These are phyloP conservation scores for Colletotrichum euphorbiae DNA, from an alignment of 2,329 filamentous ascomycete species.

Conservation along the genomic window DNA sequence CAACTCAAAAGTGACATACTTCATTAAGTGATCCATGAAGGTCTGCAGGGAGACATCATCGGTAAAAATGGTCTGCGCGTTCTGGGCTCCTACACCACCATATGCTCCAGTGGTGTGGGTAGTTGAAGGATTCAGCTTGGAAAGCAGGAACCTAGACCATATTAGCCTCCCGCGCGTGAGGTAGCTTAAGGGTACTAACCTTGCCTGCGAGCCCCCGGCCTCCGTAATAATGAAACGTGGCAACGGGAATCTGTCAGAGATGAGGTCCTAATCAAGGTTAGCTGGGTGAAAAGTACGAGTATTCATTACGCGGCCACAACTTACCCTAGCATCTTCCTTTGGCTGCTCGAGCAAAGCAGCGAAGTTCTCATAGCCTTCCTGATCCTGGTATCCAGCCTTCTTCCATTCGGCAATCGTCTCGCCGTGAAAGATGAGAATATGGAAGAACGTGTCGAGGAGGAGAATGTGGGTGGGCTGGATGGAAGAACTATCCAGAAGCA, in stretches of 20 bases:
- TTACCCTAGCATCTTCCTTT: slow-evolving; percentile 94
- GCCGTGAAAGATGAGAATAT: slow-evolving; percentile 98
- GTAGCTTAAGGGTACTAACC: not conserved
- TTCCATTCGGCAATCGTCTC: slow-evolving; percentile 98
- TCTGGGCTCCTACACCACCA: slow-evolving; percentile 85
- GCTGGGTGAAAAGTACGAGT: not conserved
- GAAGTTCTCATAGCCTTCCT: slow-evolving; percentile 98
- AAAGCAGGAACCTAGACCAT: slow-evolving; percentile 82
- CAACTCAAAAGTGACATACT: slow-evolving; percentile 66
- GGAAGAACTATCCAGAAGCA: slow-evolving; percentile 95
- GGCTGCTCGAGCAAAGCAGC: slow-evolving; percentile 87
- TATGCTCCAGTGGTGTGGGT: slow-evolving; percentile 95
- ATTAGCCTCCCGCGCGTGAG: not conserved
- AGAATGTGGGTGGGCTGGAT: slow-evolving; percentile 95
- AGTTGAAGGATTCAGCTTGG: slow-evolving; percentile 96
- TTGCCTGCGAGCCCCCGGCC: slow-evolving; percentile 94
- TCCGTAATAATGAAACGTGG: slow-evolving; percentile 99
- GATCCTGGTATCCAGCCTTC: slow-evolving; percentile 97
- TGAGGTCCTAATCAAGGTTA: slow-evolving; percentile 77
- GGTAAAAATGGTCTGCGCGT: slow-evolving; percentile 97
- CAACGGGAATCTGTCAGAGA: slow-evolving; percentile 97
- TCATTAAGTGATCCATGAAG: slow-evolving; percentile 99
- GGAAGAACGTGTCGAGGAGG: slow-evolving; percentile 98
- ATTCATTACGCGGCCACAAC: slow-evolving; percentile 48
- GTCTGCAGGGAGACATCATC: slow-evolving; percentile 98